Evolutionary conservation across 805 yeast genomes (phyloP), one percentile per base, ranked within the genome.

Genomic region (Candida ulmi): DNA sequence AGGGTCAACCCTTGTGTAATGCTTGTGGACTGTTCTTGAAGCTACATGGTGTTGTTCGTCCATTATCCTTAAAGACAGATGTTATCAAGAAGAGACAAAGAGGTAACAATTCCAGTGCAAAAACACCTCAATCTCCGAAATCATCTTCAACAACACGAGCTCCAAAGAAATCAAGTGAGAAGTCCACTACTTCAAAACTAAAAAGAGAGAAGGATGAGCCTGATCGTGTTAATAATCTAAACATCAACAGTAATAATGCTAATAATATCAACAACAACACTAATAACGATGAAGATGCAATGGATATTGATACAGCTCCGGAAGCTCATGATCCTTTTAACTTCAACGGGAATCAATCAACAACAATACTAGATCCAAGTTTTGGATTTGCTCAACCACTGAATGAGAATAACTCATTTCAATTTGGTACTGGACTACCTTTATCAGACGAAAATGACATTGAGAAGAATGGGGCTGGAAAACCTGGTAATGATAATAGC

Each of bases 1-100:
- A 85, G 43, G 97, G 97, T 2, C 83, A 86, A 54, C 95, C 96
- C 0, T 66, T 91, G 43, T 91, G 98, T 65, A 91, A 91, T 61
- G 98, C 99, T 0, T 91, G 99, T 66, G 99, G 98, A 0, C 67
- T 91, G 44, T 91, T 91, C 52, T 72, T 86, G 54, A 91, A 91
- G 61, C 68, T 91, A 18, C 98, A 91, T 55, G 98, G 97, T n/a
- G 91, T 88, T 4, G 95, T 87, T 45, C 70, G 98, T 42, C 99
- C 99, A 0, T 67, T 91, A 37, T 83, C 95, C 12, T 68, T 90
- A 52, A 90, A 88, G 57, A 85, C 97, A 0, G 96, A 90, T 58
- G 93, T 90, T 1, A 90, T 91, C 40, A 88, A 88, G 60, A 87
- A 88, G 61, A 74, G 99, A 51, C 95, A 90, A 61, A 71, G 96